Conservation (phyloP, 2,329 filamentous ascomycete genomes). For the Epichloe typhina region DNA sequence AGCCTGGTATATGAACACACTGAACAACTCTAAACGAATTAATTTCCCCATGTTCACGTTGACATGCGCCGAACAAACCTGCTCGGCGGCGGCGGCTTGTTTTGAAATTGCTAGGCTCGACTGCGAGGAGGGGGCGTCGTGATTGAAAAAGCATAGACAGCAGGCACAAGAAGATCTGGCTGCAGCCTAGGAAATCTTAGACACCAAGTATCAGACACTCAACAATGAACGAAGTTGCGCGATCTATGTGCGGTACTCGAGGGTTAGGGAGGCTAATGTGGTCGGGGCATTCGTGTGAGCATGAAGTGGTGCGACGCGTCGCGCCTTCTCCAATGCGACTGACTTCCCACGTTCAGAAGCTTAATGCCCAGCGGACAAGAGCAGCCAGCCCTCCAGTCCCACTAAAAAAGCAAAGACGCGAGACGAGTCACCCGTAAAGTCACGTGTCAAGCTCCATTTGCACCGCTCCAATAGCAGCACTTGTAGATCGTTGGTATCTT, state of each 20-base stretch:
- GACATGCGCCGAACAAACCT: background rate
- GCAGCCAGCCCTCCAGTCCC: background rate
- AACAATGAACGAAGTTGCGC: background rate
- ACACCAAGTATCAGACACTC: background rate
- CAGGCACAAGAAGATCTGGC: background rate
- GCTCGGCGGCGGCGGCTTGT: background rate
- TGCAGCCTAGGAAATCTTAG: background rate
- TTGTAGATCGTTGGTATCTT: no score
- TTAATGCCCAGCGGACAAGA: no score
- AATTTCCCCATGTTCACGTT: conserved; percentile 76
- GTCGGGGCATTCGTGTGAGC: background rate
- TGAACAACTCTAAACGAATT: conserved; percentile 85
- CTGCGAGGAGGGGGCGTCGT: background rate
- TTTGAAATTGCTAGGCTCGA: background rate
- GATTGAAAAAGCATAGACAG: background rate
- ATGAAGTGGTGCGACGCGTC: background rate
- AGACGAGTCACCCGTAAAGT: no score
- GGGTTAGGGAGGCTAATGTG: background rate
- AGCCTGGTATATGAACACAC: conserved; percentile 34
- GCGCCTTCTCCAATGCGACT: background rate
- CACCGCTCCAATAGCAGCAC: no score
- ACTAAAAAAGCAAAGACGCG: background rate
- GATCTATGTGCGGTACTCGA: background rate
- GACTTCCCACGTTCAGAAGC: background rate
- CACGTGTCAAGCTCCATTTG: no score